Evolutionary conservation across 768 basidiomycete genomes (phyloP), one percentile per base, ranked within the genome.

Genomic region (Rickenella mellea): DNA sequence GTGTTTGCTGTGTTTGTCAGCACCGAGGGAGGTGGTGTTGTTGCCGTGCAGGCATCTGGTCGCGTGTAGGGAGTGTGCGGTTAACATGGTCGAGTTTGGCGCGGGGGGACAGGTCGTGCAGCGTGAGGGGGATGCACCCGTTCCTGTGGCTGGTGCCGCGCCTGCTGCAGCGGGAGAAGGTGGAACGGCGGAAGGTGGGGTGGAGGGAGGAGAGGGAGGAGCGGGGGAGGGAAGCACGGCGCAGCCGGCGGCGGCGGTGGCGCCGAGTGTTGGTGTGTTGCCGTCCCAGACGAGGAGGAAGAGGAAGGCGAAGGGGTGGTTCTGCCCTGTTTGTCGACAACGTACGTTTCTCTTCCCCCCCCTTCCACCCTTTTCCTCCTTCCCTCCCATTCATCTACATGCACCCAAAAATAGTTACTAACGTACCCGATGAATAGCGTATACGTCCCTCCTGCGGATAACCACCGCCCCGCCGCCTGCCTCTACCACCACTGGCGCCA

Each of bases 11-110:
- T 97, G 92, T 54, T 74, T 97, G 32, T 86, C 84, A 3, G 80
- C 82, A 0, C 83, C 90, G 1, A 75, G 89, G 37, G 89, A 94
- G 55, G 92, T 97, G 30, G 89, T 97, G 6, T 75, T 97, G 10
- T 74, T 96, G 5, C 92, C 92, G 0, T 97, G 92, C 59, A 68
- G 92, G 36, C 92, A 97, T 63, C 73, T 97, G 24, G 92, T 97
- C 44, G 92, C 92, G 4, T 97, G 92, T 67, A 82, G 86, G 54
- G 92, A 94, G 35, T 97, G 92, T 55, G 92, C 92, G 1, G 63
- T 96, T 40, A 94, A 94, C 56, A 97, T 97, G 92, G 83, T 97
- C 38, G 92, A 97, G 59, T 97, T 91, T 57, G 92, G 92, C 22
- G 92, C 92, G 0, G 92, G 92, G 2, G 92, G 92, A 2, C 80